Evolutionary conservation across 306 rosid genomes (phyloP).

Genomic region (Cercis canadensis): DNA sequence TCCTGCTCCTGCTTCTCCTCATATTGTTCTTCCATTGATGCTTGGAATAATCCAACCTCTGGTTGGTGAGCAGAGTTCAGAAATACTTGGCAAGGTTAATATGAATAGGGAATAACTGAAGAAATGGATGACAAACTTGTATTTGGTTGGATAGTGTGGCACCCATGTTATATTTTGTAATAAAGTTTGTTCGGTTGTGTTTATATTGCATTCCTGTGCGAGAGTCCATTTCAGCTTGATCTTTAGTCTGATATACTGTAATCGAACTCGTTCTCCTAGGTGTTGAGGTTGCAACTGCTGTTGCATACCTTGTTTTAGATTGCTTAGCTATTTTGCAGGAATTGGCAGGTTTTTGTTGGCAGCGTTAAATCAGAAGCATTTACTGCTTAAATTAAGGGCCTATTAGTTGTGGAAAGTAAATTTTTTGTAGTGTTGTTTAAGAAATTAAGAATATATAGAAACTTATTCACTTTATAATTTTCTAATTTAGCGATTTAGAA

Average conservation of each 20-base stretch:
- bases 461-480: too few relatives aligned
- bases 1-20: slow-evolving; percentile 39
- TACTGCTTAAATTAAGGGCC: too few relatives aligned
- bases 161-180: slow-evolving; percentile 51
- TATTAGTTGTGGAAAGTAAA: too few relatives aligned
- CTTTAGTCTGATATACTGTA: background rate
- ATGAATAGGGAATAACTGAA: slow-evolving; percentile 58
- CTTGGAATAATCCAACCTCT: slow-evolving; percentile 76
- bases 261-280: background rate
- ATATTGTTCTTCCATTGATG: slow-evolving; percentile 60
- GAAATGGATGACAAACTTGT: slow-evolving; percentile 46
- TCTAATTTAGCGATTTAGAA: too few relatives aligned
- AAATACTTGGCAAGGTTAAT: slow-evolving; percentile 56
- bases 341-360: too few relatives aligned
- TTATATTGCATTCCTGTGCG: slow-evolving; percentile 33
- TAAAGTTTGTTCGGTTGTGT: slow-evolving; percentile 55
- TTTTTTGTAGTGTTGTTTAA: too few relatives aligned
- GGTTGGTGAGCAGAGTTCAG: slow-evolving; percentile 56
- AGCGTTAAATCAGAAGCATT: too few relatives aligned
- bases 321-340: too few relatives aligned
- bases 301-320: background rate
- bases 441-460: too few relatives aligned
- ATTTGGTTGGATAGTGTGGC: slow-evolving; percentile 59
- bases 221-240: background rate
- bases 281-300: background rate